A percentile compares a stretch with the other conserved stretches of the same genome.
phyloP scores from a whole-genome alignment of 2,329 filamentous ascomycete species.

The Colletotrichum godetiae region DNA sequence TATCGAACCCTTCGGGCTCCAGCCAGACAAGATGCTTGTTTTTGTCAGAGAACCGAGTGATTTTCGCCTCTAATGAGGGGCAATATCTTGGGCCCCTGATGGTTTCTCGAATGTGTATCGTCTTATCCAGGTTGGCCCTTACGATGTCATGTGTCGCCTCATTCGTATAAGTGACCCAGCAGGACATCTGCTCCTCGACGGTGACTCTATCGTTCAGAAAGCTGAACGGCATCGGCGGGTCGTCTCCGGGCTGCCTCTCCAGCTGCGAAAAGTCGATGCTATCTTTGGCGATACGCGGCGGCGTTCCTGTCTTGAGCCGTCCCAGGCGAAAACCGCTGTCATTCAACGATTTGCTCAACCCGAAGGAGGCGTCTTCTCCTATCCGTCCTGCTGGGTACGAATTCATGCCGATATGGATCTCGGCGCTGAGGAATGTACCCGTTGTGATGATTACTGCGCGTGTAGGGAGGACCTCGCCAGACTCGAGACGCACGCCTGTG shows the following conservation, averaged over 20 bases:
- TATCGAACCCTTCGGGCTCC: conserved; percentile 94
- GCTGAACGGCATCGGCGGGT: conserved; percentile 90
- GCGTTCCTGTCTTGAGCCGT: conserved; percentile 94
- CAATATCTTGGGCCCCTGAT: conserved; percentile 96
- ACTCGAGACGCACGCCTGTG: conserved; percentile 86
- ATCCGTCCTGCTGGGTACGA: conserved; percentile 89
- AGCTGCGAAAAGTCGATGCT: conserved; percentile 84
- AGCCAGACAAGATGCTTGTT: conserved; percentile 92
- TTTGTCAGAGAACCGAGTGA: conserved; percentile 87
- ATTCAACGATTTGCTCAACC: conserved; percentile 88
- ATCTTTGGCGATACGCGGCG: conserved; percentile 83
- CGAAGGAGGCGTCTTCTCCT: conserved; percentile 92
- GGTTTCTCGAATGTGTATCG: conserved; percentile 94
- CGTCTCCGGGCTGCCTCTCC: conserved; percentile 81
- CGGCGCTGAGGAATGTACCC: conserved; percentile 92
- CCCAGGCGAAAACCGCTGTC: conserved; percentile 92
- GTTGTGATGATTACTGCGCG: conserved; percentile 93
- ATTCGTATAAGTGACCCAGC: conserved; percentile 90
- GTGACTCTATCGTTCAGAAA: conserved; percentile 84
- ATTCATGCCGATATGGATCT: conserved; percentile 94
- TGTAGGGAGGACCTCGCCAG: conserved; percentile 84
- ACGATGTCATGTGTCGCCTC: conserved; percentile 84
- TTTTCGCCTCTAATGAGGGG: conserved; percentile 93
- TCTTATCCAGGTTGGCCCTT: conserved; percentile 91
- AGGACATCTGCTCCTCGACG: conserved; percentile 85